Evolutionary conservation across 2,329 filamentous ascomycete genomes (phyloP), one percentile per base, ranked within the genome.

Genomic region (Aspergillus sp.): DNA sequence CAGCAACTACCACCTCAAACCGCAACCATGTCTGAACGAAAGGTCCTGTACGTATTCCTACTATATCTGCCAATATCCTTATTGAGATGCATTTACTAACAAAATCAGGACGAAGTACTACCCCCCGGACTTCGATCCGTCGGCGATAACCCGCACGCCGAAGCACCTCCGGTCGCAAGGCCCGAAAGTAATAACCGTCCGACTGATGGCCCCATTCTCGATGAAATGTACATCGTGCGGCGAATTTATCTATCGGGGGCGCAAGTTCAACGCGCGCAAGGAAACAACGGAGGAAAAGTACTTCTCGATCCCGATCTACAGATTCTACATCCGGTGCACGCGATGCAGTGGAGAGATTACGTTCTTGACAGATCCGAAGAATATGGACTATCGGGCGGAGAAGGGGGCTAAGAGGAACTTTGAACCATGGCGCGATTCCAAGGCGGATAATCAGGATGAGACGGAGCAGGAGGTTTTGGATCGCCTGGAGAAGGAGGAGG

Each of bases 241-340:
- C 69, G 90, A 96, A 76, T 96, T 89, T 79, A 95, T 96, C 70
- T 93, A 96, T 81, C 91, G 91, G 67, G 93, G 93, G 0, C 86
- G 93, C 60, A 98, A 97, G 70, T 98, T 98, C 83, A 98, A 98
- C 77, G 89, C 91, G 3, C 84, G 91, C 37, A 99, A 99, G 71
- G 92, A 97, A 71, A 96, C 90, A 0, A 91, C 91, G 0, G 90
- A 95, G 19, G 90, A 97, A 68, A 90, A 89, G 65, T 99, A 99
- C 78, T 86, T 96, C 47, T 85, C 85, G 50, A 96, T 98, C 61
- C 86, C 91, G 60, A 92, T 96, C 62, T 95, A 88, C 77, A 86
- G 89, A 31, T 97, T 98, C 80, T 95, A 93, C 77, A 96, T 93
- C 68, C 84, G 91, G 7, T 97, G 93, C 76, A 96, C 93, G 35